Base-by-base conservation (phyloP, 225 moss, liverwort and hornwort genomes). In the Physcomitrellopsis africana region DNA sequence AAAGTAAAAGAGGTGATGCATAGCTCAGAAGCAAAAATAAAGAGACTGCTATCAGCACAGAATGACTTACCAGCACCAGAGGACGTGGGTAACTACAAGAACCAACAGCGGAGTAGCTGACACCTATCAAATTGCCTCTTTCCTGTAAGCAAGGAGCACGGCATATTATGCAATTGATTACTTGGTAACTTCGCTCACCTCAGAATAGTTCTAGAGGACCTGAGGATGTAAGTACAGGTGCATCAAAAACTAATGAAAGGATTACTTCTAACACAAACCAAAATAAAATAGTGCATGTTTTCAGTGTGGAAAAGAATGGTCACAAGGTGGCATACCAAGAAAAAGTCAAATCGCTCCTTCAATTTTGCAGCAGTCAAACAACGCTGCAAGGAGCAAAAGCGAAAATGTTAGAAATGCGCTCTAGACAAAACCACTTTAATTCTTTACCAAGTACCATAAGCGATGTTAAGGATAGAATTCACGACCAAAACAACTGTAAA, bases 291-390 rank as follows among this genome's bases (percentile, higher is more conserved):
- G 49, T 20, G 18, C 65, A 62, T 26, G 66, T 48, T 71, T 51
- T 10, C 16, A 57, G 37, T 26, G 37, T 22, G 32, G 62, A 57
- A n/a, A 76, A 73, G 62, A 27, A 69, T 22, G 41, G 52, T 51
- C 44, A 29, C 26, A 77, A 23, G 9, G 46, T 9, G 4, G 4
- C 85, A 23, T 86, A 97, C 96, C 80, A 99, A 79, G 78, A 88
- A 87, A 41, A 99, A 85, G 79, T 99, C 99, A 75, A 99, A 95
- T 49, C 92, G 90, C 77, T 99, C 99, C 82, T 93, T 85, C 43
- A 92, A 84, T 63, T 85, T 80, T n/a, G 92, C 92, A 70, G 81
- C 83, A 60, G 89, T 84, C 78, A 99, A 80, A 73, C 97, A 99
- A 11, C 97, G 88, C 96, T 96, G 87, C 61, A 68, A 19, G 61